Evolutionary conservation across 2,329 filamentous ascomycete species (phyloP), one percentile per base, ranked within the genome.

Genomic region (Sclerotinia minor): DNA sequence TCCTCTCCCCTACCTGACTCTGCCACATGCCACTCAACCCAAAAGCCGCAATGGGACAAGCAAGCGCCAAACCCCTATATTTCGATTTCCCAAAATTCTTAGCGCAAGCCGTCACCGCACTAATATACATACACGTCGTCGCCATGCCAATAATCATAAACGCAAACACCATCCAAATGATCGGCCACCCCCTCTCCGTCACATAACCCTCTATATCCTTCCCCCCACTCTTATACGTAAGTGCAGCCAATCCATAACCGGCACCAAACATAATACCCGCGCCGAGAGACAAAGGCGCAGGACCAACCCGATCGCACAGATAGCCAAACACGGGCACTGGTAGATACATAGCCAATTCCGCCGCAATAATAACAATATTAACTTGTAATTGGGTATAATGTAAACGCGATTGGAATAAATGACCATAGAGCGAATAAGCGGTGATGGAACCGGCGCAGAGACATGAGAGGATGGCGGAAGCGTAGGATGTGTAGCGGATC

Each of bases 71-170:
- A 0, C 95, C 95, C 75, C 94, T 90, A 75, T 96, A 89, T 75
- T 89, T 91, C 5, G 93, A 92, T 69, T 90, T 88, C 60, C 94
- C 94, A 80, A 98, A 99, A 80, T 98, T 99, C 87, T 99, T 99
- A 47, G 95, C 95, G 76, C 93, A 97, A 0, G 94, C 96, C 8
- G 94, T 94, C n/a, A 99, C 90, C 2, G 92, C 90, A 63, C 89
- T 86, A 67, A 98, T 83, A 78, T 98, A 99, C 87, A 98, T 93
- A 78, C 87, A 87, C 72, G 91, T 92, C 0, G 94, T 97, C 6
- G 88, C 94, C 70, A 89, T 85, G 1, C 95, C 95, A 68, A 99
- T 88, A 64, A 86, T 85, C 58, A 94, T 83, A 78, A 98, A 99
- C 0, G 93, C 89, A 66, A 92, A 77, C 7, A 97, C 82, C 94